A percentile compares a stretch with the other conserved stretches of the same genome.
These are phyloP conservation scores for Schizochytrium sp. DNA, from an alignment of 108 stramenopile species.

Conservation along the genomic window DNA sequence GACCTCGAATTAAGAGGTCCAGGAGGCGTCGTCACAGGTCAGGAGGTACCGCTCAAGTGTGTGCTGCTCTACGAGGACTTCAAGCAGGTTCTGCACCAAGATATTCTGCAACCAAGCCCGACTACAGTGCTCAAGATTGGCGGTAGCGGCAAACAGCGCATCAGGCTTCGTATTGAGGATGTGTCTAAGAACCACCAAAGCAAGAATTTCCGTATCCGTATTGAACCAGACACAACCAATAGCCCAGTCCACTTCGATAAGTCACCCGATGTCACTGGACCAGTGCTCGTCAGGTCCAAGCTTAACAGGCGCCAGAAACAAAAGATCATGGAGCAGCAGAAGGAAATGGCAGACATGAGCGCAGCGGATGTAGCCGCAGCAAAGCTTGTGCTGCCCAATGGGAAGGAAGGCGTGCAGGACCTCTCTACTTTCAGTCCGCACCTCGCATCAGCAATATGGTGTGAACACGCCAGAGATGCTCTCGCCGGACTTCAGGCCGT, in stretches of 20 bases:
- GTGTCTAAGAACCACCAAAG: slow-evolving; percentile 91
- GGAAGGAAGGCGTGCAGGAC: slow-evolving; percentile 44
- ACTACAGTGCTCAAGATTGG: slow-evolving; percentile 64
- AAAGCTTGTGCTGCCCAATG: slow-evolving; percentile 17
- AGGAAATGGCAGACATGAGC: slow-evolving; percentile 47
- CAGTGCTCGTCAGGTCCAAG: slow-evolving; percentile 86
- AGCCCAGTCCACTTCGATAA: slow-evolving; percentile 77
- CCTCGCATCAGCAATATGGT: slow-evolving; percentile 45
- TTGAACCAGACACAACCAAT: slow-evolving; percentile 75
- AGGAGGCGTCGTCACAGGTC: slow-evolving; percentile 70
- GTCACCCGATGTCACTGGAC: slow-evolving; percentile 78
- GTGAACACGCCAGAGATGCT: slow-evolving; percentile 38
- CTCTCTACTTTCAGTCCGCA: slow-evolving; percentile 42
- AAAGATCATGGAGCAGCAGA: slow-evolving; percentile 32
- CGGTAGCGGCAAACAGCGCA: slow-evolving; percentile 65
- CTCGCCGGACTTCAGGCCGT: slow-evolving; percentile 31
- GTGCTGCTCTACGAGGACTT: slow-evolving; percentile 73
- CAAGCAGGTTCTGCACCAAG: slow-evolving; percentile 80
- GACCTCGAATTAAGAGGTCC: slow-evolving; percentile 75
- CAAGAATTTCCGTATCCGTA: slow-evolving; percentile 80
- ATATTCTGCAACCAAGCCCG: slow-evolving; percentile 74
- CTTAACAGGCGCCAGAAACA: slow-evolving; percentile 72
- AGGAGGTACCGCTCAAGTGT: slow-evolving; percentile 71
- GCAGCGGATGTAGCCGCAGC: slow-evolving; percentile 16
- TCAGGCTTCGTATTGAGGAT: slow-evolving; percentile 85